These are phyloP conservation scores for Aureobasidium subglaciale DNA, from an alignment of 2,329 filamentous ascomycete species.

Conservation along the genomic window DNA sequence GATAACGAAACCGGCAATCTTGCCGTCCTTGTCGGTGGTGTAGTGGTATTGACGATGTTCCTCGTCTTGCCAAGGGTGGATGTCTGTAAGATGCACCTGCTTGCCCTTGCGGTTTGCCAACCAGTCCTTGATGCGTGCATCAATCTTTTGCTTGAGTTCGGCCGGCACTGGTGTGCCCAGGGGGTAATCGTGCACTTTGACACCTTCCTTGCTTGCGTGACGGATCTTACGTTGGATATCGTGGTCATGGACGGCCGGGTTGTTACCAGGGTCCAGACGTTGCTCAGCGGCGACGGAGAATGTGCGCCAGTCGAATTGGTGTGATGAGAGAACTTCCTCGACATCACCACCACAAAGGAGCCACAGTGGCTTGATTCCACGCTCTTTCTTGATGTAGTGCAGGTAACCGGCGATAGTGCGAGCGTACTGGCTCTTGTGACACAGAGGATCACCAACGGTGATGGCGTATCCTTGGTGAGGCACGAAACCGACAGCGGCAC, in stretches of 20 bases:
- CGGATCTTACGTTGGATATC: constrained; percentile 69
- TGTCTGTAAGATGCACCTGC: constrained; percentile 85
- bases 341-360: constrained; percentile 73
- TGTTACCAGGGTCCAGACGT: constrained; percentile 67
- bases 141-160: constrained; percentile 61
- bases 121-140: constrained; percentile 73
- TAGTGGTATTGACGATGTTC: constrained; percentile 82
- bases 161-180: constrained; percentile 57
- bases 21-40: constrained; percentile 64
- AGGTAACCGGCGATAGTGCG: constrained; percentile 69
- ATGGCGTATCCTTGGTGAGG: constrained; percentile 71
- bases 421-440: constrained; percentile 67
- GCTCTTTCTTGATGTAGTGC: constrained; percentile 64
- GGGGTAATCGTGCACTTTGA: constrained; percentile 69
- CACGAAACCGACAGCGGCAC: constrained; percentile 79
- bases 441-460: constrained; percentile 80
- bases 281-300: constrained; percentile 85
- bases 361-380: constrained; percentile 74
- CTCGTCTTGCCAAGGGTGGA: constrained; percentile 78
- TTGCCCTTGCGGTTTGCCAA: constrained; percentile 69
- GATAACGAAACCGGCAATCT: constrained; percentile 70
- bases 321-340: constrained; percentile 68
- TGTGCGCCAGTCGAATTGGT: constrained; percentile 75
- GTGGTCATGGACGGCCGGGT: constrained; percentile 57
- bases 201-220: constrained; percentile 72